Conservation (phyloP, 129 eudicot species). For the Gnaphalium uliginosum region DNA sequence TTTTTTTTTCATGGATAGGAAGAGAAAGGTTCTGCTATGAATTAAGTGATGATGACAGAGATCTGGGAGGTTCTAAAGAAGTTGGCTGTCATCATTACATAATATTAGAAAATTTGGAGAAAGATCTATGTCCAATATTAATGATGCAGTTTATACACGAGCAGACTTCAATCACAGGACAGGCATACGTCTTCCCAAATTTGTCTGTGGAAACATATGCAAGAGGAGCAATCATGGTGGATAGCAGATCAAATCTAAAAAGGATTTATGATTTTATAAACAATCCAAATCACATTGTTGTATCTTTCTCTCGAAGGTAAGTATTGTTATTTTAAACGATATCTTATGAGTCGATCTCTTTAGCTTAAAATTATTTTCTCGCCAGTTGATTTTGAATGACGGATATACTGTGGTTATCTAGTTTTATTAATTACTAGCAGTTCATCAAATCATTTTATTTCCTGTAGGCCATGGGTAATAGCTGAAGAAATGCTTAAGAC, state of each 20-base stretch:
- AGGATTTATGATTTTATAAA: constrained; percentile 47
- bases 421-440: constrained; percentile 2
- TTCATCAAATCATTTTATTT: constrained; percentile 12
- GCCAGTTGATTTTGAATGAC: constrained; percentile 1
- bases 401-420: neutral
- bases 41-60: constrained; percentile 43
- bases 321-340: neutral
- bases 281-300: constrained; percentile 56
- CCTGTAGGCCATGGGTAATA: constrained; percentile 69
- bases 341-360: neutral
- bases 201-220: constrained; percentile 43
- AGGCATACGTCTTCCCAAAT: constrained; percentile 57
- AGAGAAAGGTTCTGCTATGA: constrained; percentile 11
- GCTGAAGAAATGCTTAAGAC: constrained; percentile 34
- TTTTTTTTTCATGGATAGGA: constrained; percentile 28
- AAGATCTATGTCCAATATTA: constrained; percentile 43
- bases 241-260: constrained; percentile 38
- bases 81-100: constrained; percentile 35
- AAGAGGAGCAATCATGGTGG: constrained; percentile 57
- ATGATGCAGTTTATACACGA: constrained; percentile 50
- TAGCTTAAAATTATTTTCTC: neutral
- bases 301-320: constrained; percentile 73
- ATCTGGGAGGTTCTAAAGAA: constrained; percentile 49
- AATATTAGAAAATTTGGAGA: constrained; percentile 63
- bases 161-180: constrained; percentile 50